A percentile compares a stretch with the other conserved stretches of the same genome.
These are phyloP conservation scores for Papiliotrema laurentii DNA, from an alignment of 1,284 basidiomycete genomes.

Conservation along the genomic window DNA sequence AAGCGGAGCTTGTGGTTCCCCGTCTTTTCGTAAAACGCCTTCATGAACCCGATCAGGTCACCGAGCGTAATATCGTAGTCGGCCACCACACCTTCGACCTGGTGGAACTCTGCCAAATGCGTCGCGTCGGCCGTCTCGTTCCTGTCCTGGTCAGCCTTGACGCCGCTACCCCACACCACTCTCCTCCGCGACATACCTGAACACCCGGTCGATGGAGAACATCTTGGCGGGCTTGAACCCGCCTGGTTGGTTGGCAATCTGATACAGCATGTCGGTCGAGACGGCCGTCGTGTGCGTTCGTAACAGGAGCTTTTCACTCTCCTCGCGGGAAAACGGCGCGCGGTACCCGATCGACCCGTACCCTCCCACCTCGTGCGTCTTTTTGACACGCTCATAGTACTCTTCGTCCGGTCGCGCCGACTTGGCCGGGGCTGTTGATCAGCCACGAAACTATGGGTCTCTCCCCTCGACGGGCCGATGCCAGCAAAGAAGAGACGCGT, in stretches of 20 bases:
- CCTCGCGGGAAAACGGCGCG: constrained; percentile 90
- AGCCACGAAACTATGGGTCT: background rate
- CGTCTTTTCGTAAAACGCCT: constrained; percentile 98
- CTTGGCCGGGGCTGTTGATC: constrained; percentile 68
- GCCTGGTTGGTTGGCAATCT: constrained; percentile 67
- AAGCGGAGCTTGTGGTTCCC: constrained; percentile 89
- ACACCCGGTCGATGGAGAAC: constrained; percentile 97
- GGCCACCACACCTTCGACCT: constrained; percentile 98
- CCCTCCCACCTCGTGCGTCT: constrained; percentile 83
- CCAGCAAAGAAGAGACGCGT: background rate
- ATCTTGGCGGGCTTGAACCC: constrained; percentile 95
- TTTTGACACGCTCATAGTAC: constrained; percentile 86
- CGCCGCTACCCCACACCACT: no score
- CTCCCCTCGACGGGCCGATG: no score
- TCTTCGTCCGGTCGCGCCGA: constrained; percentile 73
- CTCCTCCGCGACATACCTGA: constrained; percentile 58
- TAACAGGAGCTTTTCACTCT: constrained; percentile 85
- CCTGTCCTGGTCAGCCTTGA: no score
- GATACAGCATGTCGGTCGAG: constrained; percentile 90
- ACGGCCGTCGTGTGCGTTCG: constrained; percentile 98
- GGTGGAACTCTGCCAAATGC: constrained; percentile 99
- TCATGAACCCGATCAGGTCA: constrained; percentile 96
- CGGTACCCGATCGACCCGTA: constrained; percentile 96
- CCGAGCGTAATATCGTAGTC: constrained; percentile 92
- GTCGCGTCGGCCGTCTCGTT: constrained; percentile 99